Evolutionary conservation across 2,329 filamentous ascomycete genomes (phyloP).

Genomic region (Aphanocladium album): DNA sequence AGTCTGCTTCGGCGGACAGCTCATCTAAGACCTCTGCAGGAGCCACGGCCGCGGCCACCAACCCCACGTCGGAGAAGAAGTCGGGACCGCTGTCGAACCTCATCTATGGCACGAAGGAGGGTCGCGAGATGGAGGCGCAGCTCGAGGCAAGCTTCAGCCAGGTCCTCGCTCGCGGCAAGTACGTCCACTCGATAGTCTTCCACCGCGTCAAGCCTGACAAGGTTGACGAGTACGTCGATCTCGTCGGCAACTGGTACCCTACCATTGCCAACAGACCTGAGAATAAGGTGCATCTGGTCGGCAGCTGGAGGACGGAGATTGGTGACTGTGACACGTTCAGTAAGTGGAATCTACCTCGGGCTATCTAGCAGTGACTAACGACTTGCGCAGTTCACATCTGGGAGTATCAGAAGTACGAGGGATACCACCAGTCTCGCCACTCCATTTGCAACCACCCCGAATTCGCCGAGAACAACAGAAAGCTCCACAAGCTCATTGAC

Average conservation of each 20-base stretch:
- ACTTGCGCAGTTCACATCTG: constrained; percentile 83
- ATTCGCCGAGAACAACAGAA: constrained; percentile 75
- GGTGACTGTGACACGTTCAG: constrained; percentile 96
- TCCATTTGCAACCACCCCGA: constrained; percentile 78
- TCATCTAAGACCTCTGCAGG: constrained; percentile 33
- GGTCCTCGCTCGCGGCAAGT: constrained; percentile 91
- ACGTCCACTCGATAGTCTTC: constrained; percentile 95
- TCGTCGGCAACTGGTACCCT: constrained; percentile 90
- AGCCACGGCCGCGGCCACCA: constrained; percentile 46
- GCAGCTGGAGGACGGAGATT: constrained; percentile 97
- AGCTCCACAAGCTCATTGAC: constrained; percentile 79
- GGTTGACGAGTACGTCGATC: constrained; percentile 87
- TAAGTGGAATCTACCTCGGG: constrained; percentile 40
- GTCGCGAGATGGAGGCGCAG: constrained; percentile 87
- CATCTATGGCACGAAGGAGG: constrained; percentile 96
- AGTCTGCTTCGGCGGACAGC: constrained; percentile 35
- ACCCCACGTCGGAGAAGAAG: constrained; percentile 57
- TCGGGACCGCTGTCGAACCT: constrained; percentile 73
- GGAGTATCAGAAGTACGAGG: constrained; percentile 97
- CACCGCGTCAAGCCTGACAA: constrained; percentile 94
- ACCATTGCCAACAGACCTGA: constrained; percentile 76
- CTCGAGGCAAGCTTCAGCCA: constrained; percentile 96
- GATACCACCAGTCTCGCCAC: constrained; percentile 89
- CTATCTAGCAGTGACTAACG: constrained; percentile 12
- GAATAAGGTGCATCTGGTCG: constrained; percentile 93